Percentiles rank a stretch among this genome's conserved stretches.
Conservation (phyloP, 2,329 filamentous ascomycete species). For the Domatiomyces globalis region DNA sequence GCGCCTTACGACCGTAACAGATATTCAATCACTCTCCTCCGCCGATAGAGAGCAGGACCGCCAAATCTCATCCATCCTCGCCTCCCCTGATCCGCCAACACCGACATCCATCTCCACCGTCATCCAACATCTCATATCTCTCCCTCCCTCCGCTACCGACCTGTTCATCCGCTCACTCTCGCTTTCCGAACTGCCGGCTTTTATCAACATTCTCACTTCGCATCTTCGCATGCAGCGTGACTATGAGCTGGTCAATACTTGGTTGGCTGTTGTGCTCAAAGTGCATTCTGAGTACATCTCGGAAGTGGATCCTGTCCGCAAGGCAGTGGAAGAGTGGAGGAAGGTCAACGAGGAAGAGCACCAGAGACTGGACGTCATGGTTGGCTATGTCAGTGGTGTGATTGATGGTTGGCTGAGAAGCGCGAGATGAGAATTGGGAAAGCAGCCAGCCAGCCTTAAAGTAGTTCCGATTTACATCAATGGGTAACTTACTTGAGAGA, state of each 20-base stretch:
- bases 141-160: slow-evolving; percentile 75
- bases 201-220: slow-evolving; percentile 65
- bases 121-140: slow-evolving; percentile 61
- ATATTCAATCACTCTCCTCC: slow-evolving; percentile 12
- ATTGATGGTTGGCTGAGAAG: slow-evolving; percentile 59
- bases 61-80: slow-evolving; percentile 37
- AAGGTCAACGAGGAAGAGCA: slow-evolving; percentile 57
- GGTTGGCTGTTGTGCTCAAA: slow-evolving; percentile 89
- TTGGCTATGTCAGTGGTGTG: slow-evolving; percentile 79
- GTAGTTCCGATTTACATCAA: no score
- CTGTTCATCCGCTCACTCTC: slow-evolving; percentile 74
- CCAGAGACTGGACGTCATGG: slow-evolving; percentile 55
- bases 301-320: slow-evolving; percentile 24
- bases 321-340: slow-evolving; percentile 55
- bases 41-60: not conserved
- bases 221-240: slow-evolving; percentile 54
- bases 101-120: slow-evolving; percentile 49
- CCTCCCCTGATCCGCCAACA: slow-evolving; percentile 31
- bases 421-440: slow-evolving; percentile 23
- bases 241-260: slow-evolving; percentile 88
- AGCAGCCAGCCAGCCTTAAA: no score
- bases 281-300: slow-evolving; percentile 53
- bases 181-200: slow-evolving; percentile 61
- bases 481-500: no score
- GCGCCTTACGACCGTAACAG: slow-evolving; percentile 7